A percentile compares a stretch with the other conserved stretches of the same genome.
Conservation (phyloP, 495 filamentous ascomycete genomes). For the Penicillium daleae region DNA sequence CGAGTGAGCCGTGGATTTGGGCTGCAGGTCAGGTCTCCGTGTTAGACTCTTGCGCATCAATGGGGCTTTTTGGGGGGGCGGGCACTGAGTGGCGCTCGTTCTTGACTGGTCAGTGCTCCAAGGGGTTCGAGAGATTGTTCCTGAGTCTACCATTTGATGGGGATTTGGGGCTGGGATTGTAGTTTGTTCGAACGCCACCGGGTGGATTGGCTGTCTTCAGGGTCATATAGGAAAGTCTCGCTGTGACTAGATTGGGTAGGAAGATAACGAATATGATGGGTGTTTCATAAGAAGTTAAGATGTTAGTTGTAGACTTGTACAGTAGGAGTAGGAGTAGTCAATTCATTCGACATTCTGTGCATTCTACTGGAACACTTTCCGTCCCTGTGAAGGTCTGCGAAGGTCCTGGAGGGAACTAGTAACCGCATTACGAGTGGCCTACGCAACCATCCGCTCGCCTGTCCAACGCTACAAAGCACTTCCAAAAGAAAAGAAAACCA, state of each 20-base stretch:
- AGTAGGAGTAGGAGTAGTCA: too few species aligned
- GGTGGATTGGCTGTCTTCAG: not conserved
- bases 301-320: too few species aligned
- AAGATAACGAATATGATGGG: not conserved
- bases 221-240: not conserved
- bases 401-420: too few species aligned
- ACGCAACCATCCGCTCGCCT: conserved; percentile 37
- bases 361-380: too few species aligned
- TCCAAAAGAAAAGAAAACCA: conserved; percentile 8
- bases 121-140: conserved; percentile 4
- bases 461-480: conserved; percentile 6
- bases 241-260: too few species aligned
- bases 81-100: not conserved
- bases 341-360: too few species aligned
- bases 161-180: not conserved
- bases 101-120: not conserved
- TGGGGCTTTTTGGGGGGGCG: conserved; percentile 3
- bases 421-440: conserved; percentile 23
- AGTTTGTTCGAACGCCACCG: conserved; percentile 7
- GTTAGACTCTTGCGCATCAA: conserved; percentile 23
- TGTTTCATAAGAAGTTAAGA: too few species aligned
- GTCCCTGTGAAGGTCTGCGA: too few species aligned
- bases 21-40: conserved; percentile 25
- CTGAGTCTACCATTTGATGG: conserved; percentile 9
- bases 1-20: conserved; percentile 17